Percentiles rank a stretch among this genome's conserved stretches.
Evolutionary conservation across 257 asterid species (phyloP).

Genomic region (Linaria vulgaris): DNA sequence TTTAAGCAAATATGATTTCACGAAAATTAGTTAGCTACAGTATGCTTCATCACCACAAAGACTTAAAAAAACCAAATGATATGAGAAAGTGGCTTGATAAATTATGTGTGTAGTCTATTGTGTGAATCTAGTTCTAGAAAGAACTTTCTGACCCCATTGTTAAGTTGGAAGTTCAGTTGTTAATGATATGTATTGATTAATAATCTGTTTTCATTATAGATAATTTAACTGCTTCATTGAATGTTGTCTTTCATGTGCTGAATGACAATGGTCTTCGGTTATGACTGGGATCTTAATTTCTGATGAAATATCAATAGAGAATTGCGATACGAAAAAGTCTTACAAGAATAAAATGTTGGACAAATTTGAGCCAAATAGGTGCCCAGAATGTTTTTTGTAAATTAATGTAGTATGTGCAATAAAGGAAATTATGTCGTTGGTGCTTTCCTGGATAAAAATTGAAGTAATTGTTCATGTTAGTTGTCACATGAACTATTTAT

Average conservation of each 20-base stretch:
- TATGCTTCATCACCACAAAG: not conserved
- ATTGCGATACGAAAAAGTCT: not conserved
- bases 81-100: not conserved
- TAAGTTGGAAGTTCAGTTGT: too few species aligned
- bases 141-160: too few species aligned
- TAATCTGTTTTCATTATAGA: too few species aligned
- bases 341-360: not conserved
- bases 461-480: not conserved
- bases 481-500: not conserved
- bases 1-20: not conserved
- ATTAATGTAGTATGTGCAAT: too few species aligned
- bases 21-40: too few species aligned
- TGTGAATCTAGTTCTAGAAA: not conserved
- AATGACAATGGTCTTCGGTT: too few species aligned
- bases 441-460: not conserved
- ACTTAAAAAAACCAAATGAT: not conserved
- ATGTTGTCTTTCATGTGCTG: too few species aligned
- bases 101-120: not conserved
- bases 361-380: not conserved
- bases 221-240: too few species aligned
- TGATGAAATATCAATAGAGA: not conserved
- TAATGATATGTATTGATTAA: too few species aligned
- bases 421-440: too few species aligned
- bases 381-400: too few species aligned
- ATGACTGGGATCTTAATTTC: not conserved